Base-by-base conservation (phyloP, 202 grass and related monocot species). In the Saccharum hybrid region DNA sequence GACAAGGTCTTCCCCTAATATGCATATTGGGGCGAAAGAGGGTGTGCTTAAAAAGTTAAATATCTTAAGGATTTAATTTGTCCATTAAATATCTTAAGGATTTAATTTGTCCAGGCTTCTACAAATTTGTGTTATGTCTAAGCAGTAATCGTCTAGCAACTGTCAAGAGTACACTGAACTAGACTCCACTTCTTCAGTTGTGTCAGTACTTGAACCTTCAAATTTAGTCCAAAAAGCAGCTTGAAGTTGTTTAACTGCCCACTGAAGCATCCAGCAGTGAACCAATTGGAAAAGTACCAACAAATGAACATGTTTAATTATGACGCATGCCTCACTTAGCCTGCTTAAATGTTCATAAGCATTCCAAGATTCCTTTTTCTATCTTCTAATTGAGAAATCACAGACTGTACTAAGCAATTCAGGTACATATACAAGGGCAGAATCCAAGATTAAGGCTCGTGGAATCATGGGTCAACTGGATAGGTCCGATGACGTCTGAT, bases 81-180 rank as follows among this genome's bases (percentile, higher is more conserved):
- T n/a, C n/a, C n/a, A n/a, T n/a, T n/a, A n/a, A n/a, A n/a, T n/a
- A n/a, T n/a, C n/a, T n/a, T n/a, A n/a, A n/a, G n/a, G 45, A 86
- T 52, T 62, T 63, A 34, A 54, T 37, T 40, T 28, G 18, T 22
- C 46, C 48, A 0, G 16, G 3, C 14, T 42, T 68, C 66, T 51
- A 82, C 12, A 84, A 63, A 56, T 57, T 54, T 56, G 63, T 11
- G 72, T 38, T 73, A 45, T 30, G 3, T 76, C 33, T 36, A 56
- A n/a, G 19, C 16, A 66, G 62, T 23, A 37, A 12, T 16, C 2
- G 10, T 38, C 28, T 66, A 18, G 66, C 7, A 77, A 63, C 8
- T 48, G n/a, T 26, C 28, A 42, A 77, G 10, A 72, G 11, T 52
- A 72, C 3, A 72, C 19, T 65, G 43, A 61, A 78, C n/a, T 31